phyloP scores from a whole-genome alignment of 495 filamentous ascomycete species.

The Hypoxylon fuscum region DNA sequence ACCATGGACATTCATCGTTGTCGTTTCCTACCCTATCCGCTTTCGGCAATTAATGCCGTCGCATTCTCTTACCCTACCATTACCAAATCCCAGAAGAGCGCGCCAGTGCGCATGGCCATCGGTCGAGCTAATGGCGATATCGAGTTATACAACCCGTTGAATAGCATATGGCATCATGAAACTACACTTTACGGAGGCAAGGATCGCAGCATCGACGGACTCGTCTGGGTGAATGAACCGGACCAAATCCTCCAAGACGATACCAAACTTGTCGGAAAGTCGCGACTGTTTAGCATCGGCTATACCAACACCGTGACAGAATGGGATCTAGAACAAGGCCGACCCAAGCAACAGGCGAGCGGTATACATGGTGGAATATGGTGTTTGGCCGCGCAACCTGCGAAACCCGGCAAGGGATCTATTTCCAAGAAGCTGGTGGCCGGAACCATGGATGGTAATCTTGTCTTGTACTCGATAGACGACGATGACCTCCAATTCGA shows the following conservation, averaged over 20 bases:
- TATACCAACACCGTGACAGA: constrained; percentile 92
- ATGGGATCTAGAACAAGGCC: constrained; percentile 85
- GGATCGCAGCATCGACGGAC: constrained; percentile 85
- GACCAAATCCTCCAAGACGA: constrained; percentile 70
- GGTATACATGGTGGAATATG: constrained; percentile 97
- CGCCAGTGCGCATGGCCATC: constrained; percentile 77
- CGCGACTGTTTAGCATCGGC: constrained; percentile 95
- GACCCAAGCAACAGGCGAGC: constrained; percentile 80
- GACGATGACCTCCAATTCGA: constrained; percentile 80
- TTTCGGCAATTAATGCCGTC: constrained; percentile 90
- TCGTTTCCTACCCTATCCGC: constrained; percentile 94
- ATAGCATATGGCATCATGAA: constrained; percentile 90
- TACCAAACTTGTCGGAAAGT: constrained; percentile 70
- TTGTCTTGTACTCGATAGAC: constrained; percentile 85
- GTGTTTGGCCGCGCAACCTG: constrained; percentile 88
- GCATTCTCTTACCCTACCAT: constrained; percentile 87
- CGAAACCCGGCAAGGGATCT: constrained; percentile 28
- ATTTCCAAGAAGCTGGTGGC: constrained; percentile 75
- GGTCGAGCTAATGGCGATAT: constrained; percentile 96
- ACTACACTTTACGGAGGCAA: constrained; percentile 83
- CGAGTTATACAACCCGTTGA: constrained; percentile 95
- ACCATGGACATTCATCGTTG: constrained; percentile 96
- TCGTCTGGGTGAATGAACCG: constrained; percentile 92
- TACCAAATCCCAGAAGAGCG: constrained; percentile 64
- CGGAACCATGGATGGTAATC: constrained; percentile 90